phyloP scores from a whole-genome alignment of 1,139 yeast species.

The Candida tropicalis region DNA sequence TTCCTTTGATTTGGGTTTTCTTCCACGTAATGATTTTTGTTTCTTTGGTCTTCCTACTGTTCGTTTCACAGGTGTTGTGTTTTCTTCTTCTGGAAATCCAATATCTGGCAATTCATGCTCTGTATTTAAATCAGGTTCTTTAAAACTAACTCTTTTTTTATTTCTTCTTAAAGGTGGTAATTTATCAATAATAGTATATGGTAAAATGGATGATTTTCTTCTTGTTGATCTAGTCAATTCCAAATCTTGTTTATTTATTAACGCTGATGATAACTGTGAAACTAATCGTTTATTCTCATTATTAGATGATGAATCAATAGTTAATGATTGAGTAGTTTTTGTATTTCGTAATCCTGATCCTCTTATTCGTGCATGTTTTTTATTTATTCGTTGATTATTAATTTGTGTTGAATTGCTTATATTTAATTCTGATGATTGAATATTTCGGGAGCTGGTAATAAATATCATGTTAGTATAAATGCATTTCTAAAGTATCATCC shows the following conservation, averaged over 20 bases:
- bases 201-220: conserved; percentile 6
- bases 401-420: neutral
- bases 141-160: conserved; percentile 4
- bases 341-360: conserved; percentile 39
- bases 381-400: conserved; percentile 18
- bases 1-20: conserved; percentile 2
- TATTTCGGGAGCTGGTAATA: conserved; percentile 14
- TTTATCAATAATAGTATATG: neutral
- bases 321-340: neutral
- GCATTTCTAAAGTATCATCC: too few species aligned
- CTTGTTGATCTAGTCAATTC: conserved; percentile 7
- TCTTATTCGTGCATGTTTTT: conserved; percentile 31
- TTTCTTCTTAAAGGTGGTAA: neutral
- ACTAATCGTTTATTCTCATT: conserved; percentile 3
- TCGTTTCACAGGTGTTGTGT: neutral
- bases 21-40: conserved; percentile 1
- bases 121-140: neutral
- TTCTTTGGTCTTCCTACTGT: conserved; percentile 5
- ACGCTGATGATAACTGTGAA: conserved; percentile 6
- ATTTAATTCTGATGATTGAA: conserved; percentile 8
- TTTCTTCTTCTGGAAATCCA: neutral
- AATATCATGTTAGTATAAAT: too few species aligned
- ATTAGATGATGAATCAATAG: conserved; percentile 2
- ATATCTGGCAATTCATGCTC: conserved; percentile 1
- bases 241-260: conserved; percentile 5